A percentile compares a stretch with the other conserved stretches of the same genome.
These are phyloP conservation scores for Phytopythium delawarense DNA, from an alignment of 352 stramenopile species.

Conservation along the genomic window DNA sequence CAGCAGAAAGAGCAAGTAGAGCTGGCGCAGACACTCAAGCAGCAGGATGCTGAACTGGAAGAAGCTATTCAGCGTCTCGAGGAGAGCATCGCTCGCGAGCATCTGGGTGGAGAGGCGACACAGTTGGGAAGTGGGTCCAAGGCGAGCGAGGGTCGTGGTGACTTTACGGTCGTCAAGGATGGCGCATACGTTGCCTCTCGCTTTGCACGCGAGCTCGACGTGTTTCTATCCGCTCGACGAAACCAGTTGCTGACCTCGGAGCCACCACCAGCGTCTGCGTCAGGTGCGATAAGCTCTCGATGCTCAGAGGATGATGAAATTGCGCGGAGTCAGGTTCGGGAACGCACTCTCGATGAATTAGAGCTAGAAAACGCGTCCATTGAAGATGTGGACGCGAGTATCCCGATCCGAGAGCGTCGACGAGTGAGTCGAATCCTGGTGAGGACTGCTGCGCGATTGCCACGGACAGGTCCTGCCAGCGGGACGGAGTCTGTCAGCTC, in stretches of 20 bases:
- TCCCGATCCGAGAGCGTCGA: constrained; percentile 38
- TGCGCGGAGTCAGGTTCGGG: constrained; percentile 29
- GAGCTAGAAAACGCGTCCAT: constrained; percentile 42
- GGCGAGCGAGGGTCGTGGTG: no score
- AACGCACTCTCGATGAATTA: constrained; percentile 37
- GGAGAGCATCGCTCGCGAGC: constrained; percentile 48
- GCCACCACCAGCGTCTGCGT: constrained; percentile 21
- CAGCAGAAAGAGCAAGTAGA: constrained; percentile 14
- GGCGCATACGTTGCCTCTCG: constrained; percentile 62
- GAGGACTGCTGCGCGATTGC: constrained; percentile 27
- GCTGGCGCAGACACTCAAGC: constrained; percentile 16
- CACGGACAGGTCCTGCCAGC: background rate
- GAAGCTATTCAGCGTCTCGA: constrained; percentile 41
- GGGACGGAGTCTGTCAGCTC: background rate
- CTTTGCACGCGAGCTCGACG: constrained; percentile 47
- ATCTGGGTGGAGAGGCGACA: constrained; percentile 20
- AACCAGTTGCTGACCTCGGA: constrained; percentile 39
- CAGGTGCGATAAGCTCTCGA: constrained; percentile 3
- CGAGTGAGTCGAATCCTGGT: constrained; percentile 54
- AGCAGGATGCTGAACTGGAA: constrained; percentile 32
- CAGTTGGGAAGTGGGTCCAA: background rate
- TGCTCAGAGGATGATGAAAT: constrained; percentile 26
- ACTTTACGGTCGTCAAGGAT: constrained; percentile 13
- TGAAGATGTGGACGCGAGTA: constrained; percentile 41
- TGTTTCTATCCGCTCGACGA: constrained; percentile 38